phyloP scores from a whole-genome alignment of 1,284 basidiomycete genomes.

The Naganishia liquefaciens region DNA sequence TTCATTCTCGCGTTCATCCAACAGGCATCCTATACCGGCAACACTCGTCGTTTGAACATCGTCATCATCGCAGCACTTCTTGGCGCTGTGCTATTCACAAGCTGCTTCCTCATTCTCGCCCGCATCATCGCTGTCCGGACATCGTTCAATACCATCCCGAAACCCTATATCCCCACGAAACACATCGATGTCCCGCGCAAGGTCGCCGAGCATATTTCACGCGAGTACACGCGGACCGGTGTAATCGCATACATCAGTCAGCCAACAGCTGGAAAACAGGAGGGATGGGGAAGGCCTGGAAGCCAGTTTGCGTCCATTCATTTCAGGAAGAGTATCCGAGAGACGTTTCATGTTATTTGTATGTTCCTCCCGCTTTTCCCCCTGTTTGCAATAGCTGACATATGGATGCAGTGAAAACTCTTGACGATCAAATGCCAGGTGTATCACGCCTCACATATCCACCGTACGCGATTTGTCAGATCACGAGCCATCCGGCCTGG shows the following conservation, averaged over 20 bases:
- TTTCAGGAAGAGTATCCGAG: constrained; percentile 65
- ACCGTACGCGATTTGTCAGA: constrained; percentile 64
- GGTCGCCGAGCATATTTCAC: constrained; percentile 70
- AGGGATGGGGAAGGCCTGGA: constrained; percentile 80
- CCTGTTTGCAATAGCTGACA: neutral
- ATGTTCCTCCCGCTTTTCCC: constrained; percentile 5
- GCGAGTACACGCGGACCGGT: constrained; percentile 75
- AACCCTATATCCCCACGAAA: constrained; percentile 64
- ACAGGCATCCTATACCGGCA: constrained; percentile 47
- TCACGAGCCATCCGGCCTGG: constrained; percentile 69
- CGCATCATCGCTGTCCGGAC: constrained; percentile 46
- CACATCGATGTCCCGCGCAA: constrained; percentile 69
- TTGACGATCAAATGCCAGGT: constrained; percentile 54
- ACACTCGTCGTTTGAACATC: constrained; percentile 48
- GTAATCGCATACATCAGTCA: constrained; percentile 73
- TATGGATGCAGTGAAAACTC: constrained; percentile 20
- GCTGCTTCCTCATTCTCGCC: constrained; percentile 34
- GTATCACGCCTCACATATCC: constrained; percentile 65
- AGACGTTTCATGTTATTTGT: constrained; percentile 40
- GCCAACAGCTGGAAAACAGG: constrained; percentile 68
- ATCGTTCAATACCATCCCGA: constrained; percentile 62
- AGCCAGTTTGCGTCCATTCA: constrained; percentile 63
- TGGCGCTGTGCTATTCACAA: constrained; percentile 21
- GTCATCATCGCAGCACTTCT: constrained; percentile 40
- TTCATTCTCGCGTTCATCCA: constrained; percentile 48